These are phyloP conservation scores for Liquidambar formosana DNA, from an alignment of 164 flowering plant species.

Conservation along the genomic window DNA sequence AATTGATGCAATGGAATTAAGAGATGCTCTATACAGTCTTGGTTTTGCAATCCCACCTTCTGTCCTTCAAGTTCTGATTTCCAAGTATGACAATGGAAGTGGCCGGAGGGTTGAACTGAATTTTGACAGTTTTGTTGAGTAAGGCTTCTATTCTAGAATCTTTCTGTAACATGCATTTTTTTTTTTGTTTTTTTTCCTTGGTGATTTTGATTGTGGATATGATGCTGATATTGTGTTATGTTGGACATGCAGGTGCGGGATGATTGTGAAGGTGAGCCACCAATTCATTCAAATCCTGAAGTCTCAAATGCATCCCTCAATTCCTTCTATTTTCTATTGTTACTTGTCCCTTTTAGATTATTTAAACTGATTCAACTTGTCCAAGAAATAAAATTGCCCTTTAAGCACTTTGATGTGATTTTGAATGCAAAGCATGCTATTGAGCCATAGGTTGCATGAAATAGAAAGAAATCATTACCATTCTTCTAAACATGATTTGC, in stretches of 20 bases:
- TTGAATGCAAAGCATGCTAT: too few relatives aligned
- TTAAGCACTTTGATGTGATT: too few relatives aligned
- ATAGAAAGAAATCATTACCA: too few relatives aligned
- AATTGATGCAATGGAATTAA: constrained; percentile 50
- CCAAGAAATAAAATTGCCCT: too few relatives aligned
- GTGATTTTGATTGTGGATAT: too few relatives aligned
- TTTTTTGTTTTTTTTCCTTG: neutral
- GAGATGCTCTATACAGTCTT: constrained; percentile 52
- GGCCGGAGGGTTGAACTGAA: constrained; percentile 37
- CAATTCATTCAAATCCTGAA: neutral
- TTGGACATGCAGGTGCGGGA: constrained; percentile 63
- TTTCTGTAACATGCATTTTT: neutral
- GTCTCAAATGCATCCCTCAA: neutral
- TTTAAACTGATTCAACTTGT: too few relatives aligned
- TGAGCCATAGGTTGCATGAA: too few relatives aligned
- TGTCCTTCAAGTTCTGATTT: constrained; percentile 51
- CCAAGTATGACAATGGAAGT: constrained; percentile 45
- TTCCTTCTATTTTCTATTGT: neutral
- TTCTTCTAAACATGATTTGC: too few relatives aligned
- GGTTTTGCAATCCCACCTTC: constrained; percentile 58
- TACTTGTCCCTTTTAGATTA: neutral
- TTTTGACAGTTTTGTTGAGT: constrained; percentile 76
- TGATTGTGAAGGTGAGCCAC: constrained; percentile 75
- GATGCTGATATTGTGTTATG: constrained; percentile 3
- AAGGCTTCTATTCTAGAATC: constrained; percentile 26